Base-by-base conservation (phyloP, 2,329 filamentous ascomycete genomes). In the Calonectria naviculata region DNA sequence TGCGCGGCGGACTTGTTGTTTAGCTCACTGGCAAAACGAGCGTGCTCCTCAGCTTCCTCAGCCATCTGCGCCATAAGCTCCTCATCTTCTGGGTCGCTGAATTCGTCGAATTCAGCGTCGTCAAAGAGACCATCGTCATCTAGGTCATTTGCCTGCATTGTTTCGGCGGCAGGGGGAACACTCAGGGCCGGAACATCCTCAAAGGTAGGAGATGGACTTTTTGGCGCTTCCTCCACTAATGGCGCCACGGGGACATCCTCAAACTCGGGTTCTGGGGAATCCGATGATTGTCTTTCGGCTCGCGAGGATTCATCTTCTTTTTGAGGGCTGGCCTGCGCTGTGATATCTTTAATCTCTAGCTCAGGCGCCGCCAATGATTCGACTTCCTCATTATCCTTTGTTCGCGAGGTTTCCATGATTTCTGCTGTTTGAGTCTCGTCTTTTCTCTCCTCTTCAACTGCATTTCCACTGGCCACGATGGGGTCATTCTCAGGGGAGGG, bases 1-100 rank as follows among this genome's bases (percentile, higher is more conserved):
- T 95, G 90, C 5, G 86, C 85, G 21, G 91, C 88, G 0, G 93
- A 88, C 74, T 93, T 93, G 78, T 94, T 90, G 82, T 97, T 98
- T 13, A 99, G 88, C 56, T 93, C 92, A 74, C 94, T 95, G 2
- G 95, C 95, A 80, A 99, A 99, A 7, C 96, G 92, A 5, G 94
- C 95, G 79, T 99, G 96, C 78, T 98, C 97, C 83, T 98, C 94
- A 1, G 94, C 94, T 87, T 99, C 97, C 29, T 93, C 91, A 0
- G 95, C 95, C 77, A 99, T 91, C 75, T 96, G 95, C 8, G 90
- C 91, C 67, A 98, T 89, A 8, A 99, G 88, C 76, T 98, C 95
- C 80, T 95, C 95, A 73, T 98, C 96, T 82, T 98, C 97, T 0
- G 95, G 93, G 74, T 98, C 96, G 38, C 94, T 97, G 76, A 93